Evolutionary conservation across 108 stramenopile genomes (phyloP), one percentile per base, ranked within the genome.

Genomic region (Skeletonema grethae): DNA sequence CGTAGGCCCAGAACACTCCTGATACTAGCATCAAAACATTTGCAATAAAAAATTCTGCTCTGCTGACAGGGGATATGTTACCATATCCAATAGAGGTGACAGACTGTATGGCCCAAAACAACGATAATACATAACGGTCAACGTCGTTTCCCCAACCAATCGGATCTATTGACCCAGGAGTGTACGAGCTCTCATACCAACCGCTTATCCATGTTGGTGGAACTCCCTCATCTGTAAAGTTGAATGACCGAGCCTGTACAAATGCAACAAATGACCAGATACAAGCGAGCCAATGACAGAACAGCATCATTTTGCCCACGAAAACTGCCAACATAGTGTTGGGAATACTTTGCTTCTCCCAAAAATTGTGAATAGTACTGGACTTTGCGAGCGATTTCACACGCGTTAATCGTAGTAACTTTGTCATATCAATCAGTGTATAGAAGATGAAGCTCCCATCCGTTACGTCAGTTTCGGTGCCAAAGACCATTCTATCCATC

Each of bases 381-480:
- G 59, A 60, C 12, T 60, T 60, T 15, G 35, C 7, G 4, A 60
- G 29, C 59, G n/a, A 20, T 7, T 4, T 31, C n/a, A 60, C 20
- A n/a, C 22, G 59, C 10, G 20, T n/a, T 35, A 60, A n/a, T n/a
- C 59, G 59, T n/a, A 60, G 22, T 16, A 60, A 31, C 35, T 60
- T 60, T 0, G 30, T n/a, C 22, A 8, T 6, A 30, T 60, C 59
- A 15, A 60, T 15, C 0, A 60, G 0, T 1, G 20, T n/a, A 0
- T n/a, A 60, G 0, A 60, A 34, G 5, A 48, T n/a, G 18, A 48
- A 48, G 5, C 16, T 48, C 18, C 2, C 1, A 48, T 48, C 46
- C n/a, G 46, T 16, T 18, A 48, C 46, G 6, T 16, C 46, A 0
- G 46, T 4, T 5, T 48, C 46, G 5, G 18, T 0, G 45, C n/a